Evolutionary conservation across 306 rosid genomes (phyloP), one percentile per base, ranked within the genome.

Genomic region (Prunus armeniaca): DNA sequence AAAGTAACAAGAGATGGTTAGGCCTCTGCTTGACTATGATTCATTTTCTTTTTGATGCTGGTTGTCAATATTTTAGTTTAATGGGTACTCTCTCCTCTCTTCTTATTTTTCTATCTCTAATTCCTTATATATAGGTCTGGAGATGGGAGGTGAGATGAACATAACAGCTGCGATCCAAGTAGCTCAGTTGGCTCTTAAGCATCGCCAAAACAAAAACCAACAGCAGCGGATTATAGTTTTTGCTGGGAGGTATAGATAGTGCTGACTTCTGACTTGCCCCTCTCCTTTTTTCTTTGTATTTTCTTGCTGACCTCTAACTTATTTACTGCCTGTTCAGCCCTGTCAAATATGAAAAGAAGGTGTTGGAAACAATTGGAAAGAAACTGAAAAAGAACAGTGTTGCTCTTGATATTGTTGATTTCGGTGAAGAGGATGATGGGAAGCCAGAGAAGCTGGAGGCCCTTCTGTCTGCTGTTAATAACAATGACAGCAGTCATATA

Each of bases 121-220:
- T 74, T 25, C 11, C 28, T 22, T n/a, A 56, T 47, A 22, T 79
- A 43, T 68, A 81, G 88, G 80, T 34, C 78, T 81, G 0, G 85
- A 84, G 72, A 74, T 84, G 78, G 88, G 88, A 30, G 85, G 80
- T 6, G 83, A 81, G 78, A 74, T 74, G 82, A 84, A 84, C 65
- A 73, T 84, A 38, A 66, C 81, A 57, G 80, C 88, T 65, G 85
- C 69, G 25, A 81, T 84, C 22, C 88, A 81, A 73, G 56, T 84
- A 13, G 83, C 88, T 30, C 85, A 84, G 78, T 71, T 84, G 75
- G 88, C 88, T 70, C 85, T 84, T 56, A 84, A 84, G 78, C 85
- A 84, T 74, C 80, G 85, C 38, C 85, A 81, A 65, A 81, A 84
- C 69, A 84, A 81, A 69, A 75, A 81, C 22, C 88, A 84, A 43